These are phyloP conservation scores for Mortierella sp. DNA, from an alignment of 371 early-diverging fungal species.

Conservation along the genomic window DNA sequence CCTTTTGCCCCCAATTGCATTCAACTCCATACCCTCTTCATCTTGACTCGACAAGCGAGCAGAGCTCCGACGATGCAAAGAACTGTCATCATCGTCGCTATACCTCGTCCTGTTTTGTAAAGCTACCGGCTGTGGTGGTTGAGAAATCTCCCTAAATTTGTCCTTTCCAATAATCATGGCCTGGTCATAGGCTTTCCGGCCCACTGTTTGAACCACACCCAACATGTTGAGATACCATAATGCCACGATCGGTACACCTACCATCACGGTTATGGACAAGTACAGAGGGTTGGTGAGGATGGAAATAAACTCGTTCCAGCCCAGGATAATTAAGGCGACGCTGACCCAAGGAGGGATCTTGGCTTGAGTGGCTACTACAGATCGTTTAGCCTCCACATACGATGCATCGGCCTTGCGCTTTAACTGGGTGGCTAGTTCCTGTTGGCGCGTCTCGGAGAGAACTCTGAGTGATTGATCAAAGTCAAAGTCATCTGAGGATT, in stretches of 20 bases:
- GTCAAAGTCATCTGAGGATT: conserved; percentile 67
- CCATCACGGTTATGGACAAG: conserved; percentile 69
- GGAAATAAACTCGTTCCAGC: conserved; percentile 94
- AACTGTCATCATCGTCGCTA: conserved; percentile 1
- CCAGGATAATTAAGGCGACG: conserved; percentile 79
- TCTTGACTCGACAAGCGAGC: conserved; percentile 16
- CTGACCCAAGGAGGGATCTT: conserved; percentile 92
- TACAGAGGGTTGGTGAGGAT: conserved; percentile 89
- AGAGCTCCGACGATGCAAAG: conserved; percentile 34
- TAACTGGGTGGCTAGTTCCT: conserved; percentile 83
- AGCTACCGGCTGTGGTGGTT: conserved; percentile 21
- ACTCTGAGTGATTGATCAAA: conserved; percentile 71
- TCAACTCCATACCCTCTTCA: conserved; percentile 31
- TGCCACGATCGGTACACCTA: conserved; percentile 66
- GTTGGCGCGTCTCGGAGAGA: conserved; percentile 76
- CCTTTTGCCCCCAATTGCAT: conserved; percentile 27
- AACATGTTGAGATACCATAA: conserved; percentile 75
- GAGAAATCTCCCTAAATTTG: conserved; percentile 33
- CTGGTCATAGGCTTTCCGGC: conserved; percentile 47
- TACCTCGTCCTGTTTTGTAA: conserved; percentile 6
- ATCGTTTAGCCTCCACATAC: conserved; percentile 95
- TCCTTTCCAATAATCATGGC: conserved; percentile 36
- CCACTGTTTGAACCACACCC: conserved; percentile 72
- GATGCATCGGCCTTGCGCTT: conserved; percentile 90
- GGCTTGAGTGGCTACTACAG: conserved; percentile 88